Evolutionary conservation across 208 protist genomes (phyloP).

Genomic region (Crithidia bombi): DNA sequence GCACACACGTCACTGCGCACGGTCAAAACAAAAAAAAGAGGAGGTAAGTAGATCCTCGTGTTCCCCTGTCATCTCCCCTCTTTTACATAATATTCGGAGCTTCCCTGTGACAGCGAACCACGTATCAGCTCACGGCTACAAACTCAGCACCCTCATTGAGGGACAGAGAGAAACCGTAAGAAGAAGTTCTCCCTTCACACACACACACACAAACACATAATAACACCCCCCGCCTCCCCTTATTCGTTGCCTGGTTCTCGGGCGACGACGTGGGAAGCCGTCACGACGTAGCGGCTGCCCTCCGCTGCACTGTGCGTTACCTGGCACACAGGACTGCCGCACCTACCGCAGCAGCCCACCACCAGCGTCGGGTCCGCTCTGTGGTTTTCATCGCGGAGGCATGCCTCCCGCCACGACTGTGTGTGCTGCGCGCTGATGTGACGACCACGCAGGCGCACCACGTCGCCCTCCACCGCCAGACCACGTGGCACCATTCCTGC

Average conservation of each 20-base stretch:
- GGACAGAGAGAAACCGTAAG: no score
- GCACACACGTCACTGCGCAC: no score
- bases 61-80: no score
- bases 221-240: no score
- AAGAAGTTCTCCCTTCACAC: no score
- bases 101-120: no score
- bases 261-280: slow-evolving; percentile 10
- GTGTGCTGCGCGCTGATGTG: slow-evolving; percentile 20
- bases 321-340: slow-evolving; percentile 57
- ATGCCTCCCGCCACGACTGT: slow-evolving; percentile 61
- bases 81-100: no score
- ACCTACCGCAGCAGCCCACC: slow-evolving; percentile 53
- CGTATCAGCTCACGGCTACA: no score
- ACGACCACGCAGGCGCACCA: slow-evolving; percentile 33
- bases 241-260: not conserved
- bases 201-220: no score
- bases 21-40: no score
- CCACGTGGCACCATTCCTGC: slow-evolving; percentile 34
- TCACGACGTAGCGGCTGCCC: slow-evolving; percentile 30
- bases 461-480: slow-evolving; percentile 59
- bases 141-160: no score
- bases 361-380: slow-evolving; percentile 48
- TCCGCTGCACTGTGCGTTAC: slow-evolving; percentile 31
- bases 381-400: slow-evolving; percentile 69
- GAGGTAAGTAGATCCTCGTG: no score